Evolutionary conservation across 1,284 basidiomycete genomes (phyloP).

Genomic region (Sanguinoderma infundibulare): DNA sequence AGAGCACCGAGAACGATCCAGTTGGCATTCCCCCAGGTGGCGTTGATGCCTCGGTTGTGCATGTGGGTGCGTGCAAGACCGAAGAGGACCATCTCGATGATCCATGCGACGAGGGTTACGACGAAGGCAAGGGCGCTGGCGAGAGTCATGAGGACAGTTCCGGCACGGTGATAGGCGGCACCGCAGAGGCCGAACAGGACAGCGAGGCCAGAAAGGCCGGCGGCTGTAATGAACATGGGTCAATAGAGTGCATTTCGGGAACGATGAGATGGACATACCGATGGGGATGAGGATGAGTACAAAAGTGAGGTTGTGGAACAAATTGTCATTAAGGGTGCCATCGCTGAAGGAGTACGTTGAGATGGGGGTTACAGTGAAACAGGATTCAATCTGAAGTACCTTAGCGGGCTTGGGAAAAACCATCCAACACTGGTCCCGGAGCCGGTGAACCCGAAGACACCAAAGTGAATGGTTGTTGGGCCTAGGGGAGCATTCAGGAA

Average conservation of each 20-base stretch:
- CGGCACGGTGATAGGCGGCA: slow-evolving; percentile 61
- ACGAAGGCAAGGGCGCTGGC: slow-evolving; percentile 65
- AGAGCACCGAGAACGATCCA: slow-evolving; percentile 80
- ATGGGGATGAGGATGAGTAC: slow-evolving; percentile 80
- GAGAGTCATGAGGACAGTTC: slow-evolving; percentile 79
- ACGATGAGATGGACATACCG: slow-evolving; percentile 41
- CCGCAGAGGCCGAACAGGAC: slow-evolving; percentile 76
- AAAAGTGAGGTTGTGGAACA: slow-evolving; percentile 73
- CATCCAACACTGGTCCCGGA: slow-evolving; percentile 59
- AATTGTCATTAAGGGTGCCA: slow-evolving; percentile 47
- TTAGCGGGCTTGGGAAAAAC: slow-evolving; percentile 46
- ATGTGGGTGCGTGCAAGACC: slow-evolving; percentile 68
- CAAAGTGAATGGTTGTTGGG: slow-evolving; percentile 53
- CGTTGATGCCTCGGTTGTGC: slow-evolving; percentile 50
- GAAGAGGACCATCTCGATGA: slow-evolving; percentile 83
- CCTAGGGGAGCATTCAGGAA: slow-evolving; percentile 54
- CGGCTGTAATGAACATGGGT: slow-evolving; percentile 43
- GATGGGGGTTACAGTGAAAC: neutral
- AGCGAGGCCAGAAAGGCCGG: slow-evolving; percentile 72
- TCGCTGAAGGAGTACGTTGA: slow-evolving; percentile 31
- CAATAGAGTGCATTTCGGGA: neutral
- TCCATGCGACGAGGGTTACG: slow-evolving; percentile 67
- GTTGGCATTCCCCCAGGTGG: slow-evolving; percentile 75
- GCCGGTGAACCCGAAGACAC: slow-evolving; percentile 81
- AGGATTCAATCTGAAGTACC: slow-evolving; percentile 36